Conservation (phyloP, 441 rosid species). For the Cnidoscolus chayamansa region DNA sequence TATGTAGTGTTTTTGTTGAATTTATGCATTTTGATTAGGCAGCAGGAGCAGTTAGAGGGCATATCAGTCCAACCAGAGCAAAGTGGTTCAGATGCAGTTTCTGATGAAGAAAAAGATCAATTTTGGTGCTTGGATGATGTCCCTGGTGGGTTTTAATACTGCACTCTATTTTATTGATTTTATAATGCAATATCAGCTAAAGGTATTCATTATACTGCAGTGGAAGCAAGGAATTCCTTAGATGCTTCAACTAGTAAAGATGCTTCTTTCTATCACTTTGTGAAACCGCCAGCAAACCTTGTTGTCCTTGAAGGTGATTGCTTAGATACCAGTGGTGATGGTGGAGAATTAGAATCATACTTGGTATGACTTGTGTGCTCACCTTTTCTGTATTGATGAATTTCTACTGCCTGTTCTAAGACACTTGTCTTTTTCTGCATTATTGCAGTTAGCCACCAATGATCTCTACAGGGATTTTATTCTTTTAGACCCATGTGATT, state of each 20-base stretch:
- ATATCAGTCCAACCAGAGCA: constrained; percentile 37
- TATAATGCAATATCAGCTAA: constrained; percentile 4
- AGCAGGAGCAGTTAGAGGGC: constrained; percentile 48
- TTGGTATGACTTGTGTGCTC: constrained; percentile 53
- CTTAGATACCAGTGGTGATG: constrained; percentile 62
- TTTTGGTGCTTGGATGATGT: constrained; percentile 74
- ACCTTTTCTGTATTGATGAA: constrained; percentile 13
- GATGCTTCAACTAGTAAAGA: constrained; percentile 58
- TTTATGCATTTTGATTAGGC: constrained; percentile 36
- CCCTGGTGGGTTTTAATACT: constrained; percentile 46
- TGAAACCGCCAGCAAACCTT: constrained; percentile 86
- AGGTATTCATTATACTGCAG: constrained; percentile 36
- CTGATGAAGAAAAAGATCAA: constrained; percentile 56
- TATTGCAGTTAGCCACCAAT: constrained; percentile 69
- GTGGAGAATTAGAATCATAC: constrained; percentile 74
- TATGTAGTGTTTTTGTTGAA: not conserved
- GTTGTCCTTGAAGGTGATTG: constrained; percentile 92
- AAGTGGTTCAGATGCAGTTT: constrained; percentile 33
- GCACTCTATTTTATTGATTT: not conserved
- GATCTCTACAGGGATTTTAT: constrained; percentile 78
- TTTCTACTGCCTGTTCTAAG: constrained; percentile 19
- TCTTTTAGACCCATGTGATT: constrained; percentile 76
- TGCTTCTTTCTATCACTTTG: constrained; percentile 49
- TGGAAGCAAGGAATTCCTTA: constrained; percentile 66
- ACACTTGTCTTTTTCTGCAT: constrained; percentile 12